phyloP scores from a whole-genome alignment of 345 rosid genomes.

The Eucalyptus shirleyi region DNA sequence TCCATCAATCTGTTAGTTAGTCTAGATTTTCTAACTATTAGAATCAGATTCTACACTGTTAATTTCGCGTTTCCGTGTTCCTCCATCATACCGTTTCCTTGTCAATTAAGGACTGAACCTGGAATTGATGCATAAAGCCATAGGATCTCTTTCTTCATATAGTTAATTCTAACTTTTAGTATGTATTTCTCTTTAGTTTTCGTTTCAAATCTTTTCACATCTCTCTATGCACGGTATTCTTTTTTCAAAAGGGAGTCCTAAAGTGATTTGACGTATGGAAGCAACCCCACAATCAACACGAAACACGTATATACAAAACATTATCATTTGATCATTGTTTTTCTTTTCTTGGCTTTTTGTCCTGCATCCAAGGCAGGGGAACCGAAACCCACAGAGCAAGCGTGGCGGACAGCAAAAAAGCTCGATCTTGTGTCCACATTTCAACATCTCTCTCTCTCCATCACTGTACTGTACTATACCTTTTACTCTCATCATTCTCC shows the following conservation, averaged over 20 bases:
- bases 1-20: neutral
- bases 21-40: neutral
- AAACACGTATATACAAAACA: neutral
- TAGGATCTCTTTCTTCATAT: neutral
- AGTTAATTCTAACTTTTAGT: neutral
- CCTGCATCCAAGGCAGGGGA: neutral
- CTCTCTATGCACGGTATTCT: neutral
- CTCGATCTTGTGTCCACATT: neutral
- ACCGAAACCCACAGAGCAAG: neutral
- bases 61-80: neutral
- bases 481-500: neutral
- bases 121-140: neutral
- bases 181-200: neutral
- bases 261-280: neutral
- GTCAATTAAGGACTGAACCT: neutral
- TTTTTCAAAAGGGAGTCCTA: conserved; percentile 14
- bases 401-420: neutral
- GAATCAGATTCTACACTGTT: neutral
- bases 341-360: neutral
- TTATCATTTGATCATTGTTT: neutral
- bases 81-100: neutral
- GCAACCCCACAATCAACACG: neutral
- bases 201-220: neutral
- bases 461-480: neutral
- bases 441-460: neutral